Conservation (phyloP, 176 grass and related monocot species). For the Phyllostachys edulis region DNA sequence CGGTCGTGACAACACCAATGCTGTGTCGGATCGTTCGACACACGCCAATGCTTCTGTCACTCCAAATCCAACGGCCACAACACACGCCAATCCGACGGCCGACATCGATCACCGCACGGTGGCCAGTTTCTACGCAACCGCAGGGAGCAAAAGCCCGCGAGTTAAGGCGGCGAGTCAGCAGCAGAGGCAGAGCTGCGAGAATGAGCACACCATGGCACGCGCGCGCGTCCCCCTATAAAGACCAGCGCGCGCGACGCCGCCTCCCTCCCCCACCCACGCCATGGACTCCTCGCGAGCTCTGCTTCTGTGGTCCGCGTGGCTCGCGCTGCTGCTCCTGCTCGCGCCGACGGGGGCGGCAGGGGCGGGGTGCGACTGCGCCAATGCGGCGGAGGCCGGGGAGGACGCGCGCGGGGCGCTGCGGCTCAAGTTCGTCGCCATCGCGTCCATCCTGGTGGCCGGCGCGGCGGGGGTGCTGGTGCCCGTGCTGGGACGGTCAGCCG, state of each 20-base stretch:
- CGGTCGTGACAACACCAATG: neutral
- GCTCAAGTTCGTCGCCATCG: constrained; percentile 66
- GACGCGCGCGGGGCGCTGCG: constrained; percentile 52
- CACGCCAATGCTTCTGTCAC: too few species aligned
- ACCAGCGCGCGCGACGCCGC: constrained; percentile 16
- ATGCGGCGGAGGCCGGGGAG: neutral
- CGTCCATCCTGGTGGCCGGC: constrained; percentile 54
- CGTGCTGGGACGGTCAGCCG: constrained; percentile 49
- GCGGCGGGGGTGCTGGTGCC: constrained; percentile 62
- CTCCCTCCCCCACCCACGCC: neutral
- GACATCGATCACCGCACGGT: too few species aligned
- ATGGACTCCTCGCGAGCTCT: constrained; percentile 30
- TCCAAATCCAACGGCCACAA: neutral
- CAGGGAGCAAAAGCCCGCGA: neutral
- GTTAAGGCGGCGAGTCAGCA: neutral
- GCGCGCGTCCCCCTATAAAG: neutral
- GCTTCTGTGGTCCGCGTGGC: neutral
- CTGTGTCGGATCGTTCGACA: too few species aligned
- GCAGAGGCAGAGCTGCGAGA: neutral
- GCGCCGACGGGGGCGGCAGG: neutral
- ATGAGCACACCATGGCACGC: constrained; percentile 32
- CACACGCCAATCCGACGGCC: neutral
- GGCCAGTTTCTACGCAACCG: neutral
- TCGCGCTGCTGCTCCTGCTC: neutral
- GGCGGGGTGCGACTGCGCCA: constrained; percentile 14